Percentiles rank a stretch among this genome's conserved stretches.
phyloP scores from a whole-genome alignment of 2,329 filamentous ascomycete species.

The Aureobasidium lini region DNA sequence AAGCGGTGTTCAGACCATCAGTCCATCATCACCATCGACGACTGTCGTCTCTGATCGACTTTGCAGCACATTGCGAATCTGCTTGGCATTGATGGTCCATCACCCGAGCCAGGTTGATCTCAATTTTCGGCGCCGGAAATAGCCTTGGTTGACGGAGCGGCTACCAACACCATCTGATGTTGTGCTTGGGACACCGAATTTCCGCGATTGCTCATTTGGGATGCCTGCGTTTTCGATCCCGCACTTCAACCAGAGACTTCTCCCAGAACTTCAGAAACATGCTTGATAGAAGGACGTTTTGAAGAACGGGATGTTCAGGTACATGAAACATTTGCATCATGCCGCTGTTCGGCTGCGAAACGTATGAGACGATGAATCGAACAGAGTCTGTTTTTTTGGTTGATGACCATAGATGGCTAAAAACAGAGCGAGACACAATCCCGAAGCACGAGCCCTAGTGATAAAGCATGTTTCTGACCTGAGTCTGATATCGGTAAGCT shows the following conservation, averaged over 20 bases:
- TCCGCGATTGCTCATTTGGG: neutral
- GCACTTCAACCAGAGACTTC: neutral
- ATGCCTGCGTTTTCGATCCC: neutral
- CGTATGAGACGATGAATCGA: neutral
- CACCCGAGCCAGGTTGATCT: conserved; percentile 8
- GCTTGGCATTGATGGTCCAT: neutral
- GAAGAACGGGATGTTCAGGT: neutral
- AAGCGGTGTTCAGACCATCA: neutral
- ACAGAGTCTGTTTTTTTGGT: neutral
- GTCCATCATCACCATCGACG: neutral
- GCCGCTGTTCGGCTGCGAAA: neutral
- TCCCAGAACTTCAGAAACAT: neutral
- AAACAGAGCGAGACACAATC: neutral
- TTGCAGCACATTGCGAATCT: conserved; percentile 5
- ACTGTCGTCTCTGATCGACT: conserved; percentile 5
- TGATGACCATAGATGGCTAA: conserved; percentile 3
- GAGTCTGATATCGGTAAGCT: neutral
- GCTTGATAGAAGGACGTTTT: neutral
- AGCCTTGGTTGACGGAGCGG: neutral
- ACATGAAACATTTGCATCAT: conserved; percentile 1
- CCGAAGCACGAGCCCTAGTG: conserved; percentile 3
- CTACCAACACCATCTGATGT: neutral
- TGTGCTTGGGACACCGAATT: neutral
- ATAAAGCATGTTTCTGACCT: conserved; percentile 11
- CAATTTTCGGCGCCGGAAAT: conserved; percentile 6